phyloP scores from a whole-genome alignment of 2,329 filamentous ascomycete species.

The Magnaporthiopsis poae region DNA sequence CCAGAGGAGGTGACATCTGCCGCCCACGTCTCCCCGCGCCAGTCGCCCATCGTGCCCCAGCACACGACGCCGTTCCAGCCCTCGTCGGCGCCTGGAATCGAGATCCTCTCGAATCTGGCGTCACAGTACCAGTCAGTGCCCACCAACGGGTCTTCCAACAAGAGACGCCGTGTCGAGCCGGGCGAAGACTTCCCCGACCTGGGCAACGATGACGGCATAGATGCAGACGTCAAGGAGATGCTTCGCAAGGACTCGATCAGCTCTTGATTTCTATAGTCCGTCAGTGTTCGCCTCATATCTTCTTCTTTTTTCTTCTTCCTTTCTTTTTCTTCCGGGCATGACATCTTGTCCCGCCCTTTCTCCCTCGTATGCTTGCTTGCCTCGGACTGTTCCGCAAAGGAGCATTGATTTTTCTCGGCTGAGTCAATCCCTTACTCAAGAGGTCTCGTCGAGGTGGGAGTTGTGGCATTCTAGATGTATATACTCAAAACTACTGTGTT shows the following conservation, averaged over 20 bases:
- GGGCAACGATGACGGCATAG: slow-evolving; percentile 45
- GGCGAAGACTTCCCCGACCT: slow-evolving; percentile 43
- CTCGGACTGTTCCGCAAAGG: neutral
- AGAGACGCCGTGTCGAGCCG: slow-evolving; percentile 45
- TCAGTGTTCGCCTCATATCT: no score
- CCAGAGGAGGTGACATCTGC: neutral
- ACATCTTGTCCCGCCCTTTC: neutral
- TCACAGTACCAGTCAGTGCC: slow-evolving; percentile 40
- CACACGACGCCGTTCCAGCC: slow-evolving; percentile 13
- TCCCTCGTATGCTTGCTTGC: neutral
- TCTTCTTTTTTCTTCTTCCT: slow-evolving; percentile 1
- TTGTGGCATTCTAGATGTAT: neutral
- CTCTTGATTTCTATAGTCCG: slow-evolving; percentile 1
- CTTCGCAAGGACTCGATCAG: slow-evolving; percentile 32
- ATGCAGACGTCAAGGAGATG: slow-evolving; percentile 48
- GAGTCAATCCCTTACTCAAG: neutral
- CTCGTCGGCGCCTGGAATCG: slow-evolving; percentile 24
- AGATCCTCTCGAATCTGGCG: slow-evolving; percentile 30
- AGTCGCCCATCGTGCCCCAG: slow-evolving; percentile 13
- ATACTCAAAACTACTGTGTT: neutral
- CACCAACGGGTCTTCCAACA: slow-evolving; percentile 42
- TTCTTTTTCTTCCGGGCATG: neutral
- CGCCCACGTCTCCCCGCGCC: neutral
- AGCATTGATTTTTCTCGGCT: neutral
- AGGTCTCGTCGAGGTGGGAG: neutral